A percentile compares a stretch with the other conserved stretches of the same genome.
These are phyloP conservation scores for Solanum tacnaense DNA, from an alignment of 257 asterid genomes.

Conservation along the genomic window DNA sequence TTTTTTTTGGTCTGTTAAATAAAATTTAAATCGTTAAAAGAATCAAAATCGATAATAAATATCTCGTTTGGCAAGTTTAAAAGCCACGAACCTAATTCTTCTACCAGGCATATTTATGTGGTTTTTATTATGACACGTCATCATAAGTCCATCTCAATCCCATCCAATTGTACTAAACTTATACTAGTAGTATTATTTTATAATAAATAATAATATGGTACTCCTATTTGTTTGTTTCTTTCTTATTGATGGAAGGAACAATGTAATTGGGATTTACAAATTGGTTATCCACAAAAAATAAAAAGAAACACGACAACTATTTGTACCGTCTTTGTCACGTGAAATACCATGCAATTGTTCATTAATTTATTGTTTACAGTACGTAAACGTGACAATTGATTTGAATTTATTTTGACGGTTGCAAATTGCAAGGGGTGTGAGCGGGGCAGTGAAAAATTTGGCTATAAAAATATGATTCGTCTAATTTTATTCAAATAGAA, in stretches of 20 bases:
- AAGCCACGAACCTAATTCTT: constrained; percentile 5
- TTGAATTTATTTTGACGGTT: neutral
- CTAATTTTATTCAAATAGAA: no score
- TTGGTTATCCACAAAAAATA: neutral
- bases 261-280: neutral
- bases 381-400: neutral
- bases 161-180: neutral
- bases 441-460: neutral
- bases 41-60: no score
- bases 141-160: neutral
- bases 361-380: neutral
- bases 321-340: neutral
- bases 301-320: neutral
- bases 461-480: no score
- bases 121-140: constrained; percentile 7
- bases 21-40: no score
- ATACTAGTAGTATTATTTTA: neutral
- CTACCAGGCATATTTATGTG: neutral
- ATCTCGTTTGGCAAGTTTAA: neutral
- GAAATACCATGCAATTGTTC: neutral
- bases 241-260: neutral
- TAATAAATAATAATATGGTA: neutral
- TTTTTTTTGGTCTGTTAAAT: no score
- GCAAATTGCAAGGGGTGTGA: neutral
- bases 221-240: neutral